Base-by-base conservation (phyloP, 2,329 filamentous ascomycete species). In the Alternaria sp. region DNA sequence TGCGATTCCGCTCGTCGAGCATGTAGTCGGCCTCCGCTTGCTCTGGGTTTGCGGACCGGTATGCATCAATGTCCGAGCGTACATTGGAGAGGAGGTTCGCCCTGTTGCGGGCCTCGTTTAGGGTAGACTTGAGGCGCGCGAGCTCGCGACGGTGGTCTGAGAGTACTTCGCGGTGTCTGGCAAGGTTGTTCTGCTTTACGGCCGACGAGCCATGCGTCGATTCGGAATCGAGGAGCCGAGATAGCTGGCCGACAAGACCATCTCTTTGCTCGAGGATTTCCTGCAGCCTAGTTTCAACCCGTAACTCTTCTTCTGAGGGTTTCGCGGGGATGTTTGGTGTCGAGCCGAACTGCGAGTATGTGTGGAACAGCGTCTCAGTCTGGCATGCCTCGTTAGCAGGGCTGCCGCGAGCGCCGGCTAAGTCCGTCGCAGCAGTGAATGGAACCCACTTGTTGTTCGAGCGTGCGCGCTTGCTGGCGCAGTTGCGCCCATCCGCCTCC, bases 121-220 rank as follows among this genome's bases (percentile, higher is more conserved):
- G 90, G 62, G 89, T 87, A 26, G 88, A 85, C 63, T 89, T 91
- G 55, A 98, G 86, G 10, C 94, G 91, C 5, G 85, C 81, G 41
- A 97, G 88, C 80, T 98, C 95, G 68, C 90, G 90, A 65, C 90
- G 89, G 83, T 99, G 95, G 78, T 97, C 92, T 41, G 89, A 84
- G 15, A 98, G 90, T 78, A 97, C 91, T 83, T 97, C 94, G 70
- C 93, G 92, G 73, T 98, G 93, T 28, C 97, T 91, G 63, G 92
- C 87, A 41, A 99, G 89, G 79, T 98, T 97, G 84, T 95, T 97
- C 76, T 97, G 94, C 82, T 98, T 98, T n/a, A 97, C 87, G 60
- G 94, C 94, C 41, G 95, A 98, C 47, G 94, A 90, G 55, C 92
- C 93, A 63, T 96, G 88, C 60, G 90, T 87, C 21, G 94, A 89